Base-by-base conservation (phyloP, 176 grass and related monocot species). In the Zoysia japonica region DNA sequence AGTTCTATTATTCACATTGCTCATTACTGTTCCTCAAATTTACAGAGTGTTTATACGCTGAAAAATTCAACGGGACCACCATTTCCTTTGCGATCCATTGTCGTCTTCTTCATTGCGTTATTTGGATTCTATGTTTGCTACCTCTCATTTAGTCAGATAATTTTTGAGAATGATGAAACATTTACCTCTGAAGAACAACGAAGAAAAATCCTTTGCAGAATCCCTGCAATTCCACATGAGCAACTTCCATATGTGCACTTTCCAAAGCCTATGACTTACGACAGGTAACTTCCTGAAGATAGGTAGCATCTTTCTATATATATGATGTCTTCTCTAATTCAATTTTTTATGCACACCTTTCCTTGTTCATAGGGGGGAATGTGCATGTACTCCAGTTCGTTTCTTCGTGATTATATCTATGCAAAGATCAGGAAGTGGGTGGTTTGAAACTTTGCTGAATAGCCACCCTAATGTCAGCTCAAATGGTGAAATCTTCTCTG, bases 401-500 rank as follows among this genome's bases (percentile, higher is more conserved):
- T 97, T 86, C 83, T 92, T 97, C 43, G 85, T 90, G 28, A 92
- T 94, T 54, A 20, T 97, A 41, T 97, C 94, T 40, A 97, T 88
- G 91, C 94, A 97, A 89, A 93, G 94, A 85, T 97, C 94, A 65
- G 94, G 94, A 47, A 97, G 94, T 41, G 94, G 94, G 8, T 97
- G 94, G 94, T 97, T 97, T 68, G 94, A 97, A 77, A 97, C 94
- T 69, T 64, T 97, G 87, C 80, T 97, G 65, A 97, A 97, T 65
- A 97, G 94, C 87, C 94, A 97, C 48, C 91, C 91, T 41, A 97
- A 97, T 72, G 77, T 97, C 49, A 97, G 94, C 65, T 97, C 94
- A 64, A 94, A 97, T 44, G 94, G 94, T 11, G 94, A 97, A 75
- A 90, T 97, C 3, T 97, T 97, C 80, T 88, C 89, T 38, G 35